Evolutionary conservation across 257 asterid genomes (phyloP).

Genomic region (Nicotiana knightiana): DNA sequence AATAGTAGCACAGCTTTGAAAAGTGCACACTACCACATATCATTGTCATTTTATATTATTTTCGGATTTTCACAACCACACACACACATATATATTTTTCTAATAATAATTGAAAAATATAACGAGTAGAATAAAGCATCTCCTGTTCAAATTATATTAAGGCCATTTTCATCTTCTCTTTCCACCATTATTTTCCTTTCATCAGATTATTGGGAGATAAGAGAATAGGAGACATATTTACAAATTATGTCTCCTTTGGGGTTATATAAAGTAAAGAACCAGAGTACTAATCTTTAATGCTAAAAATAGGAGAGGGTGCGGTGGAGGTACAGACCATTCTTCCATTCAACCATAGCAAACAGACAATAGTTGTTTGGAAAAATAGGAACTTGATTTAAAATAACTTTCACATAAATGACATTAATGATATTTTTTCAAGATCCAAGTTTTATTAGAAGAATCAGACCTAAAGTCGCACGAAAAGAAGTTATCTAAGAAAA

Average conservation of each 20-base stretch:
- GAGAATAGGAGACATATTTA: not conserved
- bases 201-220: not conserved
- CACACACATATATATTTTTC: not conserved
- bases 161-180: not conserved
- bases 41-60: not conserved
- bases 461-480: too few species aligned
- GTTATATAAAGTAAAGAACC: not conserved
- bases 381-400: not conserved
- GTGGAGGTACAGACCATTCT: not conserved
- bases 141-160: not conserved
- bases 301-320: not conserved
- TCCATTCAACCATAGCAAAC: not conserved
- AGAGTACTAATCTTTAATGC: not conserved
- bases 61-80: not conserved
- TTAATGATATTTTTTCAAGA: not conserved
- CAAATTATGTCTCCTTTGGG: not conserved
- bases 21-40: not conserved
- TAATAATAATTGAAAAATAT: not conserved
- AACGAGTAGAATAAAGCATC: not conserved
- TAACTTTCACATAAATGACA: not conserved
- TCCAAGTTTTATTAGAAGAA: too few species aligned
- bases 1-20: not conserved
- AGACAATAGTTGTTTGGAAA: too few species aligned
- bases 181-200: conserved; percentile 1
- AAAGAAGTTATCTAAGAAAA: too few species aligned